phyloP scores from a whole-genome alignment of 768 basidiomycete species.

The Hemileccinum impolitum region DNA sequence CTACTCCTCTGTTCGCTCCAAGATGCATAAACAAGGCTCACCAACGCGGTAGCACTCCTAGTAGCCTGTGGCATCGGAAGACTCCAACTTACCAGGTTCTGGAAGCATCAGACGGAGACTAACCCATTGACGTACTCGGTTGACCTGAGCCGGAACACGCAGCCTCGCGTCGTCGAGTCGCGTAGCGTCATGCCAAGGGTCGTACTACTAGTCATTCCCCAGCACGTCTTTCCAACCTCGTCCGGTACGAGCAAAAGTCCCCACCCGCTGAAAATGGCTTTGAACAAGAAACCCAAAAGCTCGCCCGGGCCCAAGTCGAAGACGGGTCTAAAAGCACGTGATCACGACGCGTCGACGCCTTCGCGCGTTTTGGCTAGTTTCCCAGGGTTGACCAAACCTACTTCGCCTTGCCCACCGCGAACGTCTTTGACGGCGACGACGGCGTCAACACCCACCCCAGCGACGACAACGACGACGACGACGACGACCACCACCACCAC shows the following conservation, averaged over 20 bases:
- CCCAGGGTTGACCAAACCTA: constrained; percentile 30
- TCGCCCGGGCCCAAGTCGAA: neutral
- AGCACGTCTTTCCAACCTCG: neutral
- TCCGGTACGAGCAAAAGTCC: neutral
- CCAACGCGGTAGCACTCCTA: too few relatives aligned
- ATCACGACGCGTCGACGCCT: constrained; percentile 24
- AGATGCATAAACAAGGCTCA: too few relatives aligned
- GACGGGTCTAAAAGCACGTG: constrained; percentile 17
- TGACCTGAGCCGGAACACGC: constrained; percentile 8
- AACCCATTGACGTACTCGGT: constrained; percentile 24
- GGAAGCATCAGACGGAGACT: too few relatives aligned
- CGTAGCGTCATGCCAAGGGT: neutral
- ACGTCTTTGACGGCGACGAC: constrained; percentile 3
- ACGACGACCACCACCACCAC: neutral
- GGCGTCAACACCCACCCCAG: neutral
- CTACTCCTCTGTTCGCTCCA: too few relatives aligned
- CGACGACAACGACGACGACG: neutral
- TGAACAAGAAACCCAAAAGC: neutral
- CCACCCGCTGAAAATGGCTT: constrained; percentile 5
- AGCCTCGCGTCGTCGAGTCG: too few relatives aligned
- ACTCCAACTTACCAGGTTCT: too few relatives aligned
- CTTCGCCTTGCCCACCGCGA: neutral
- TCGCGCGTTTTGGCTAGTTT: constrained; percentile 25
- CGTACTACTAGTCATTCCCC: too few relatives aligned
- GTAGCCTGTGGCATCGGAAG: too few relatives aligned